Conservation (phyloP, 768 basidiomycete species). For the Leccinum broughii region DNA sequence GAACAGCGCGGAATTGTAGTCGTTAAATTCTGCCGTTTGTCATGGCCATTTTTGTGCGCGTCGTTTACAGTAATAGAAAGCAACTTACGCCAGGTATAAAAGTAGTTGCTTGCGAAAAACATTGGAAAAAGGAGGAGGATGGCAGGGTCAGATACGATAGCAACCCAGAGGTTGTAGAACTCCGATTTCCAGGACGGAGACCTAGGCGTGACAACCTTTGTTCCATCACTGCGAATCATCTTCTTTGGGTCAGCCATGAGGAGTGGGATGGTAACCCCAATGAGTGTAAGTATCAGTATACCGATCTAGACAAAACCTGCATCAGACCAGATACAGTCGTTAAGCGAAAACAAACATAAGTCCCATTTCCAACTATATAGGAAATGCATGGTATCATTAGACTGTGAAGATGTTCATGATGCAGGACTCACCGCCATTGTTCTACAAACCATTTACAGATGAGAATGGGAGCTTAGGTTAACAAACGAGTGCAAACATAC, state of each 20-base stretch:
- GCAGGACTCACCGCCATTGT: slow-evolving; percentile 30
- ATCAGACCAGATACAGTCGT: background rate
- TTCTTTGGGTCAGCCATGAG: slow-evolving; percentile 71
- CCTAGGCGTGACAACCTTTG: slow-evolving; percentile 57
- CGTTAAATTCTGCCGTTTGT: slow-evolving; percentile 62
- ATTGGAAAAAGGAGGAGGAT: slow-evolving; percentile 82
- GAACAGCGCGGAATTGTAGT: slow-evolving; percentile 77
- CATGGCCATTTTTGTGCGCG: slow-evolving; percentile 8
- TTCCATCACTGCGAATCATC: slow-evolving; percentile 76
- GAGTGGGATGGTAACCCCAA: slow-evolving; percentile 66
- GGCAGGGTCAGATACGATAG: slow-evolving; percentile 67
- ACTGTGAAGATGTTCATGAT: background rate
- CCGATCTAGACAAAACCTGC: slow-evolving; percentile 53
- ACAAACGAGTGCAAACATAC: background rate
- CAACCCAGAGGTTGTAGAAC: slow-evolving; percentile 64
- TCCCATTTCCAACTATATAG: slow-evolving; percentile 61
- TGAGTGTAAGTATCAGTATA: slow-evolving; percentile 70
- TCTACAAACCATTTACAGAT: slow-evolving; percentile 16
- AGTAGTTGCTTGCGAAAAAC: slow-evolving; percentile 84
- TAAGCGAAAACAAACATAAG: slow-evolving; percentile 55
- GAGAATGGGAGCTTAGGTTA: background rate
- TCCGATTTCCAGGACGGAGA: slow-evolving; percentile 81
- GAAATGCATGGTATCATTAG: background rate
- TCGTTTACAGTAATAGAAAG: background rate
- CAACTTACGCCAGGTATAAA: slow-evolving; percentile 78